Evolutionary conservation across 805 yeast species (phyloP), one percentile per base, ranked within the genome.

Genomic region (Candida ficus): DNA sequence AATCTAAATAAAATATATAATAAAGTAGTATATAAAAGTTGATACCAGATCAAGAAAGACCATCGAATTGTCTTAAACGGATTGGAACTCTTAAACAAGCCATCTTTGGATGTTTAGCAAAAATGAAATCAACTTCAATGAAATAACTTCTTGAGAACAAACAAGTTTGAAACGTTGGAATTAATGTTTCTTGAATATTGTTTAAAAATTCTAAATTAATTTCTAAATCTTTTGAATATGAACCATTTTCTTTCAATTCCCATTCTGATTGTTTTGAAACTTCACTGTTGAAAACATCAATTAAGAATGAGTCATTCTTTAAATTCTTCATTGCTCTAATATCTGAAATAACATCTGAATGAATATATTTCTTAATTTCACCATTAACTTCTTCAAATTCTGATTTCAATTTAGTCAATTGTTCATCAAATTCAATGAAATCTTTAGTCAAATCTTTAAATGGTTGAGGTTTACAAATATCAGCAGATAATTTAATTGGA

Each of bases 101-200:
- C 5, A 48, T 44, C 12, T 67, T 64, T 13, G 56, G 56, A 33
- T 34, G 29, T 10, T 46, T 42, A 11, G 9, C 26, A 34, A 69
- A 73, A 43, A 63, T 69, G 21, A 75, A 68, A 22, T 57, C 53
- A 1, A 76, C 66, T 41, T 78, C 72, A 38, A 78, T 58, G 44
- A 74, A 67, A 54, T 82, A 80, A 14, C 71, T 57, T 53, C 88
- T 67, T 4, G 80, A 72, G n/a, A 79, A 64, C 41, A 76, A 59
- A 57, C 88, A 82, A 37, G 70, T 72, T 49, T 80, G 85, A 56
- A 80, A 81, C 40, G 70, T 70, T 1, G 88, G 88, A 14, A 77
- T 56, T 40, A 82, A 55, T 1, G 79, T 76, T 35, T 73, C 68
- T 35, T 61, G 61, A 29, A 72, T 64, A 39, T 71, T 71, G 34